Evolutionary conservation across 768 basidiomycete species (phyloP).

Genomic region (Pleurotus eryngii): DNA sequence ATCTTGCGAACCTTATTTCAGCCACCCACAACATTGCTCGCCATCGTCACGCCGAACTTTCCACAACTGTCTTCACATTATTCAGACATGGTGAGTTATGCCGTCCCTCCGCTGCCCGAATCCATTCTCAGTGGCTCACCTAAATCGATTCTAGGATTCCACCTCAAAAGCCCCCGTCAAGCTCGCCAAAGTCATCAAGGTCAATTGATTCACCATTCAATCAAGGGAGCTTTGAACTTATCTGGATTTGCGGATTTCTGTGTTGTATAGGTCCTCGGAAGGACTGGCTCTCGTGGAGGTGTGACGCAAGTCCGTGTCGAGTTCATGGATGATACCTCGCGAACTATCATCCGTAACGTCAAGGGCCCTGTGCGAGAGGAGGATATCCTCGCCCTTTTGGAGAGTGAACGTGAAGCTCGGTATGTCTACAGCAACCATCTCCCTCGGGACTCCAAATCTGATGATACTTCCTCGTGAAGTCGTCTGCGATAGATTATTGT

Average conservation of each 20-base stretch:
- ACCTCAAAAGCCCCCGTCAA: conserved; percentile 86
- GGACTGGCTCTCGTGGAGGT: conserved; percentile 98
- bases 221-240: not conserved
- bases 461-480: not conserved
- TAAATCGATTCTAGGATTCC: conserved; percentile 53
- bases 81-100: not conserved
- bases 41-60: not conserved
- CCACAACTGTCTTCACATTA: not conserved
- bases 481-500: conserved; percentile 3
- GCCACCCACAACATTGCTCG: conserved; percentile 1
- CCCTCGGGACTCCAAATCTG: not conserved
- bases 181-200: conserved; percentile 97
- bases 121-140: not conserved
- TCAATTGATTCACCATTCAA: conserved; percentile 24
- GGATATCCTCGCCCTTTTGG: conserved; percentile 94
- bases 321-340: conserved; percentile 95
- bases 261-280: conserved; percentile 80
- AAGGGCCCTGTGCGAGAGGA: conserved; percentile 96
- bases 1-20: conserved; percentile 2
- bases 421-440: conserved; percentile 39
- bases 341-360: conserved; percentile 98
- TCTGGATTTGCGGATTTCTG: not conserved
- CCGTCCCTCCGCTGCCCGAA: no score
- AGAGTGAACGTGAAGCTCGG: conserved; percentile 99
- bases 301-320: conserved; percentile 99